A percentile compares a stretch with the other conserved stretches of the same genome.
Conservation (phyloP, 2,329 filamentous ascomycete species). For the Xylaria sp. region DNA sequence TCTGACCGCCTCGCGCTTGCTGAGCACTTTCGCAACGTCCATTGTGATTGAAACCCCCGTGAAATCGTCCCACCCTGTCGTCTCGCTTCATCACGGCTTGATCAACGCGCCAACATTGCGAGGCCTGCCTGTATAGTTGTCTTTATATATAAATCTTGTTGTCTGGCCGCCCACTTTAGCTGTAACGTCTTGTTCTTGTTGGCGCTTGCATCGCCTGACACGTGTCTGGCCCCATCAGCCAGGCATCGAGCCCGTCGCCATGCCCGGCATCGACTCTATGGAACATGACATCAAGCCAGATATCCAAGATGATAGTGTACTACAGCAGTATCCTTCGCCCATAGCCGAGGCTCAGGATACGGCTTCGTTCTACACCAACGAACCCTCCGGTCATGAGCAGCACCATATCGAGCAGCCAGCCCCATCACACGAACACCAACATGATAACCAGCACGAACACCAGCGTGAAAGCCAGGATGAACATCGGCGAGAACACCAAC, state of each 20-base stretch:
- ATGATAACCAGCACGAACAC: conserved; percentile 44
- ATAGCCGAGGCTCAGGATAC: conserved; percentile 57
- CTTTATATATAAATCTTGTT: not conserved
- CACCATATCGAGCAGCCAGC: conserved; percentile 43
- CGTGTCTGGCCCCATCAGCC: conserved; percentile 28
- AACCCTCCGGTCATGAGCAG: conserved; percentile 39
- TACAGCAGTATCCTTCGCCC: conserved; percentile 59
- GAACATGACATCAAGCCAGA: conserved; percentile 43
- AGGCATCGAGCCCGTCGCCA: conserved; percentile 38
- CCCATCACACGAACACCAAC: conserved; percentile 40
- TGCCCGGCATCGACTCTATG: conserved; percentile 47
- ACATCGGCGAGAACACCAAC: conserved; percentile 42
- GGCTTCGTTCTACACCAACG: conserved; percentile 54
- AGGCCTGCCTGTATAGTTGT: not conserved
- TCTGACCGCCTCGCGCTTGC: conserved; percentile 25
- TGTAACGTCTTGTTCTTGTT: conserved; percentile 12
- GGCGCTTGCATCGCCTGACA: conserved; percentile 22
- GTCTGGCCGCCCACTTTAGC: conserved; percentile 1
- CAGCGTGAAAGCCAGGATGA: conserved; percentile 44
- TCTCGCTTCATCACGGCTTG: conserved; percentile 1
- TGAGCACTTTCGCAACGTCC: conserved; percentile 21
- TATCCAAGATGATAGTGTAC: conserved; percentile 45
- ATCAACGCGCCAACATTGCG: conserved; percentile 17
- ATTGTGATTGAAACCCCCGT: conserved; percentile 31
- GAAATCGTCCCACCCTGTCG: conserved; percentile 22